These are phyloP conservation scores for Chlorella vulgaris DNA, from an alignment of 139 green algal species.

Conservation along the genomic window DNA sequence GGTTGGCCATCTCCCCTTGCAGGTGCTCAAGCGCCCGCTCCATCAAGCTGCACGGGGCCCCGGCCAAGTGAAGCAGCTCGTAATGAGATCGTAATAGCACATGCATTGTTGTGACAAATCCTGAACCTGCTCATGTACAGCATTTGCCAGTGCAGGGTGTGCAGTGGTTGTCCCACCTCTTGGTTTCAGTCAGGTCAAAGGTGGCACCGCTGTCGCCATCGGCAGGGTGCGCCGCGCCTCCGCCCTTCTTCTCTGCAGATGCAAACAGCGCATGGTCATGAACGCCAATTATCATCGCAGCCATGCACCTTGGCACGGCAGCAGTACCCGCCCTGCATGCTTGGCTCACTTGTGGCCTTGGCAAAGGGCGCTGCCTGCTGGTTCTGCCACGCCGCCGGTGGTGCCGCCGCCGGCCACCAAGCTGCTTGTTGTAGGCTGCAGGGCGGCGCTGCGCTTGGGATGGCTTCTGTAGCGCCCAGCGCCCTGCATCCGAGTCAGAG, in stretches of 20 bases:
- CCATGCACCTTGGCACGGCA: neutral
- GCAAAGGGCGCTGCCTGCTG: neutral
- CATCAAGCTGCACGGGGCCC: slow-evolving; percentile 55
- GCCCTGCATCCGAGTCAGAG: neutral
- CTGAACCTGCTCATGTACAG: neutral
- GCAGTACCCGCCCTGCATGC: neutral
- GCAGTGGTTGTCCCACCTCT: neutral
- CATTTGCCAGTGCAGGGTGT: neutral
- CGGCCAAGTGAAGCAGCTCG: neutral
- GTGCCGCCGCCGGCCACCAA: neutral
- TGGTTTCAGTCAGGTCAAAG: slow-evolving; percentile 17
- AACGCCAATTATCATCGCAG: neutral
- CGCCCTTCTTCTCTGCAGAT: slow-evolving; percentile 9
- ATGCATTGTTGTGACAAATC: neutral
- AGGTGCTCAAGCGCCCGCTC: slow-evolving; percentile 58
- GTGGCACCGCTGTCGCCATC: neutral
- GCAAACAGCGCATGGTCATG: neutral
- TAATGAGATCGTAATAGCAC: too few relatives aligned
- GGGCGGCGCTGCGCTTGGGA: neutral
- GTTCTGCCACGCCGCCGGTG: neutral
- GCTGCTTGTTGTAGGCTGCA: neutral
- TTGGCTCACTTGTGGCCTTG: neutral
- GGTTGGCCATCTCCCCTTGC: slow-evolving; percentile 60
- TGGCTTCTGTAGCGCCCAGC: neutral
- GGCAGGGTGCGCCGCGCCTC: neutral